Percentiles rank a stretch among this genome's conserved stretches.
Evolutionary conservation across 2,329 filamentous ascomycete species (phyloP).

Genomic region (Cladosporium halotolerans): DNA sequence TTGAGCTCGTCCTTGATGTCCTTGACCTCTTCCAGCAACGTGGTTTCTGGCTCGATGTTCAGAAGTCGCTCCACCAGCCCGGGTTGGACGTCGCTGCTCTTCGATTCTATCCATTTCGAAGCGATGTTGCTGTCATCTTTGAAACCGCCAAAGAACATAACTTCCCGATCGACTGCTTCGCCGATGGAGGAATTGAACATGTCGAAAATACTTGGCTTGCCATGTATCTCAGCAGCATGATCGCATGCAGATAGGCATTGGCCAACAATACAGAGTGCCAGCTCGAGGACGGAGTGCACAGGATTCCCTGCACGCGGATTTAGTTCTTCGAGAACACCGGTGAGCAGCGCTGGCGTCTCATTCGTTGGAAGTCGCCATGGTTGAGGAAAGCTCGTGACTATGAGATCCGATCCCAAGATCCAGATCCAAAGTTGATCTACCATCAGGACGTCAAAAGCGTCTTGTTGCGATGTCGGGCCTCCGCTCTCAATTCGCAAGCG

Average conservation of each 20-base stretch:
- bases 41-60: constrained; percentile 56
- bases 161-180: constrained; percentile 34
- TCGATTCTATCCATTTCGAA: constrained; percentile 29
- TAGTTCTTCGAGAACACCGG: neutral
- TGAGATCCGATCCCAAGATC: constrained; percentile 52
- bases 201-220: constrained; percentile 50
- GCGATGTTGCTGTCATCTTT: neutral
- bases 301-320: constrained; percentile 26
- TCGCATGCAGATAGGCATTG: constrained; percentile 57
- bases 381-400: constrained; percentile 55
- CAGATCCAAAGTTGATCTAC: constrained; percentile 67
- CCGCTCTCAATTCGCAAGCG: constrained; percentile 17
- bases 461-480: constrained; percentile 1
- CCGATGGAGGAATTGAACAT: constrained; percentile 63
- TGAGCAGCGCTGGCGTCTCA: constrained; percentile 31
- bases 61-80: constrained; percentile 51
- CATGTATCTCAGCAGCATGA: constrained; percentile 15
- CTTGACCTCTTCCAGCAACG: constrained; percentile 57
- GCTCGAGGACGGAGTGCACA: constrained; percentile 55
- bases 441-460: constrained; percentile 57
- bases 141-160: constrained; percentile 37
- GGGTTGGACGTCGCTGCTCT: constrained; percentile 18
- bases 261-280: constrained; percentile 56
- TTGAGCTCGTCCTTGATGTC: constrained; percentile 63
- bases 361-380: constrained; percentile 56